phyloP scores from a whole-genome alignment of 306 rosid species.

The Cucurbita ficifolia region DNA sequence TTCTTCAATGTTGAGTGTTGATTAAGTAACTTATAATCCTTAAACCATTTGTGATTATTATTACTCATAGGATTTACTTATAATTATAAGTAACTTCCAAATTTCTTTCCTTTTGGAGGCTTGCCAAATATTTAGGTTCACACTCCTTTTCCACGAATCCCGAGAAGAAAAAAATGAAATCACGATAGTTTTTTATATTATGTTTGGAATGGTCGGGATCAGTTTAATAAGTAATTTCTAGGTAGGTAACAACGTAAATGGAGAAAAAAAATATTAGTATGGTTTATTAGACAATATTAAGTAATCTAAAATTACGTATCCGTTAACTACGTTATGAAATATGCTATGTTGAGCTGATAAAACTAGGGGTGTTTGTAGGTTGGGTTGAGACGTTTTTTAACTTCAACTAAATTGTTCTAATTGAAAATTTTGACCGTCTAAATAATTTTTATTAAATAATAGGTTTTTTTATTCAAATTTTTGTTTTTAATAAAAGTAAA shows the following conservation, averaged over 20 bases:
- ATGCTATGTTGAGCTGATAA: too few species aligned
- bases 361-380: too few species aligned
- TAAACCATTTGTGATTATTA: not conserved
- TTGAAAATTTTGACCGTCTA: too few species aligned
- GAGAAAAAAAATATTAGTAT: too few species aligned
- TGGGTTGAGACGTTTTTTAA: too few species aligned
- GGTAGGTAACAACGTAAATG: not conserved
- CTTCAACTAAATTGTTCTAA: too few species aligned
- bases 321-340: not conserved
- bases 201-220: not conserved
- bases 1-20: constrained; percentile 5
- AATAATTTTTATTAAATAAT: too few species aligned
- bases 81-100: not conserved
- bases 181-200: too few species aligned
- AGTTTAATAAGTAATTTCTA: not conserved
- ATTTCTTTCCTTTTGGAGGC: too few species aligned
- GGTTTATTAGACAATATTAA: not conserved
- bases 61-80: not conserved
- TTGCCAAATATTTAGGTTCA: not conserved
- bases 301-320: not conserved
- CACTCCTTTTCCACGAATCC: not conserved
- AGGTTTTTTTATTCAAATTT: too few species aligned
- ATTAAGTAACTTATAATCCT: not conserved
- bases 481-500: too few species aligned
- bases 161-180: too few species aligned